These are phyloP conservation scores for Tausonia pullulans DNA, from an alignment of 1,284 basidiomycete genomes.

Conservation along the genomic window DNA sequence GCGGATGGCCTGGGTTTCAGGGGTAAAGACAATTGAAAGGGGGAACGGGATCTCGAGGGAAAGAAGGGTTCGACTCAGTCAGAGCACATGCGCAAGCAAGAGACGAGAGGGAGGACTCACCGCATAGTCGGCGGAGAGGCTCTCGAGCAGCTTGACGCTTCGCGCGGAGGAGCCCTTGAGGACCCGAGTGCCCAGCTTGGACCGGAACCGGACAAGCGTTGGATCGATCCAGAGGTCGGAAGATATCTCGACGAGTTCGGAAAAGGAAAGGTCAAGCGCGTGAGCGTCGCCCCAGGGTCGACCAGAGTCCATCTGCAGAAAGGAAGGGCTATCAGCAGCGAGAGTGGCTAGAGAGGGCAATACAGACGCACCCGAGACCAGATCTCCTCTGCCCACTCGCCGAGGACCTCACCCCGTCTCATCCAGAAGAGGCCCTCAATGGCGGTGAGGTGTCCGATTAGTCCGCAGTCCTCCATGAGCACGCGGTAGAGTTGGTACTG, in stretches of 20 bases:
- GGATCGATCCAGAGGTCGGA: constrained; percentile 51
- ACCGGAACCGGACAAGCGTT: constrained; percentile 60
- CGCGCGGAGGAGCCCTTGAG: constrained; percentile 34
- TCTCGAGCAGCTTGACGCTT: constrained; percentile 53
- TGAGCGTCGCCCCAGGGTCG: constrained; percentile 72
- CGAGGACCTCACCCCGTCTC: constrained; percentile 57
- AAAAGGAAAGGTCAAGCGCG: constrained; percentile 64
- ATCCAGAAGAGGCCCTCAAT: constrained; percentile 65
- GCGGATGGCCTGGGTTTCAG: constrained; percentile 49
- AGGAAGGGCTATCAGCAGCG: neutral
- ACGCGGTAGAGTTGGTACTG: constrained; percentile 49
- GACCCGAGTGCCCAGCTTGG: constrained; percentile 40
- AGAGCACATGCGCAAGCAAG: neutral
- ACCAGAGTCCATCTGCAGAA: constrained; percentile 51
- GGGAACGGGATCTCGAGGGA: constrained; percentile 50
- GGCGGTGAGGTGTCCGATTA: constrained; percentile 55
- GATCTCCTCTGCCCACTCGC: constrained; percentile 55
- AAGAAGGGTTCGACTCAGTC: neutral
- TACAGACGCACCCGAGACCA: constrained; percentile 51
- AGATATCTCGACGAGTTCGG: constrained; percentile 49
- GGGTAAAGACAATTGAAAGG: constrained; percentile 62
- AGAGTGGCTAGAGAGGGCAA: neutral
- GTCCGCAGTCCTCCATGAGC: constrained; percentile 55
- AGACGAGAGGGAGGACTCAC: constrained; percentile 26
- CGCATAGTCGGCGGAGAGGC: constrained; percentile 58